A percentile compares a stretch with the other conserved stretches of the same genome.
phyloP scores from a whole-genome alignment of 345 rosid genomes.

The Arabis alpina region DNA sequence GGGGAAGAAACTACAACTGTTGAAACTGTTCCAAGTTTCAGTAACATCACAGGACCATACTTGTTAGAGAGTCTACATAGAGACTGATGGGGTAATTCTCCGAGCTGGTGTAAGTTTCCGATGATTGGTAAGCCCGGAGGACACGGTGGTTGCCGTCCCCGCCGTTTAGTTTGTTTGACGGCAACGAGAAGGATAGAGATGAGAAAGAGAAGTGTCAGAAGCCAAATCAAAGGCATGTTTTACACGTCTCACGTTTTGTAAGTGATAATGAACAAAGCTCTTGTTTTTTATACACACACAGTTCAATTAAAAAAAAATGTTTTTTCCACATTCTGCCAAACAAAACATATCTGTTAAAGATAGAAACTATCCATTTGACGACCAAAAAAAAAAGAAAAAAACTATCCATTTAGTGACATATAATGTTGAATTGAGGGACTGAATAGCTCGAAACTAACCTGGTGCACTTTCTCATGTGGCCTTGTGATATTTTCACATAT shows the following conservation, averaged over 20 bases:
- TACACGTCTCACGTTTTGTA: constrained; percentile 30
- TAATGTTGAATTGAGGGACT: no score
- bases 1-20: constrained; percentile 39
- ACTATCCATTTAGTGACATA: no score
- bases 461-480: no score
- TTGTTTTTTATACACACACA: constrained; percentile 24
- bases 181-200: constrained; percentile 19
- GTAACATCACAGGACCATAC: constrained; percentile 41
- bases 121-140: constrained; percentile 51
- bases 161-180: constrained; percentile 20
- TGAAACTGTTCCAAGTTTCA: constrained; percentile 35
- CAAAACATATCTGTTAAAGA: no score
- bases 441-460: no score
- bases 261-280: constrained; percentile 29
- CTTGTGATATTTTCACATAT: no score
- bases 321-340: no score
- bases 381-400: no score
- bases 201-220: constrained; percentile 32
- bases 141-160: constrained; percentile 35
- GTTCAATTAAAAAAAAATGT: no score
- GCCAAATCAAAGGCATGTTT: constrained; percentile 27
- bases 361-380: no score
- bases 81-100: constrained; percentile 39
- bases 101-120: constrained; percentile 56
- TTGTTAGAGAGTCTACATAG: constrained; percentile 33